Percentiles rank a stretch among this genome's conserved stretches.
Evolutionary conservation across 2,329 filamentous ascomycete genomes (phyloP).

Genomic region (Diaporthe sp.): DNA sequence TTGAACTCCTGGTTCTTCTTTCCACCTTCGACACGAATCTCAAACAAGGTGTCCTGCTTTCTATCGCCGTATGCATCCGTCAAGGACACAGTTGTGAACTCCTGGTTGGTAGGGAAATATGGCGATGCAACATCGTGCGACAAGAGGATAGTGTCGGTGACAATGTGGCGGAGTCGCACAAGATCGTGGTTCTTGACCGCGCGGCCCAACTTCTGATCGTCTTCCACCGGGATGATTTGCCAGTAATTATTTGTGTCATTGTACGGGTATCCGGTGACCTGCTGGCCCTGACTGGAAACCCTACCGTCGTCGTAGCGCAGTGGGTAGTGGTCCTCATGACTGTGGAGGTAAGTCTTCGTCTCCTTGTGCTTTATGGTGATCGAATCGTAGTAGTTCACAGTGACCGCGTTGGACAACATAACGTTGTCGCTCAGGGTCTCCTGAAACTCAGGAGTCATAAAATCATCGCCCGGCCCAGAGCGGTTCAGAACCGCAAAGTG

Average conservation of each 20-base stretch:
- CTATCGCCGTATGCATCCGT: conserved; percentile 81
- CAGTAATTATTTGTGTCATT: conserved; percentile 99
- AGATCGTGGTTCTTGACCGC: conserved; percentile 86
- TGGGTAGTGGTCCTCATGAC: conserved; percentile 89
- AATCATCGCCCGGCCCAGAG: conserved; percentile 96
- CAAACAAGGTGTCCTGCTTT: conserved; percentile 91
- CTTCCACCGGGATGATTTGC: conserved; percentile 84
- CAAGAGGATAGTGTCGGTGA: conserved; percentile 87
- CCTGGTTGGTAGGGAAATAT: conserved; percentile 96
- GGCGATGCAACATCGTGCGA: conserved; percentile 98
- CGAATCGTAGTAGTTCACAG: conserved; percentile 89
- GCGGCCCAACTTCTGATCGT: conserved; percentile 70
- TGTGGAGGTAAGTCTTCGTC: conserved; percentile 96
- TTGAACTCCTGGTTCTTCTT: conserved; percentile 88
- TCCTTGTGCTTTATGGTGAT: conserved; percentile 96
- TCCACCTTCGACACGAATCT: conserved; percentile 89
- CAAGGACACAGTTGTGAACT: conserved; percentile 86
- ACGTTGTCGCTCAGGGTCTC: conserved; percentile 95
- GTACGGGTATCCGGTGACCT: conserved; percentile 97
- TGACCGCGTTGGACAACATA: conserved; percentile 88
- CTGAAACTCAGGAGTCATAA: conserved; percentile 99
- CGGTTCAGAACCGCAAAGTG: conserved; percentile 91
- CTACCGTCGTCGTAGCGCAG: conserved; percentile 97
- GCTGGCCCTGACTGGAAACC: conserved; percentile 96
- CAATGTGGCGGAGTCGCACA: conserved; percentile 87